phyloP scores from a whole-genome alignment of 1,284 basidiomycete species.

The Ceratobasidium sp. region DNA sequence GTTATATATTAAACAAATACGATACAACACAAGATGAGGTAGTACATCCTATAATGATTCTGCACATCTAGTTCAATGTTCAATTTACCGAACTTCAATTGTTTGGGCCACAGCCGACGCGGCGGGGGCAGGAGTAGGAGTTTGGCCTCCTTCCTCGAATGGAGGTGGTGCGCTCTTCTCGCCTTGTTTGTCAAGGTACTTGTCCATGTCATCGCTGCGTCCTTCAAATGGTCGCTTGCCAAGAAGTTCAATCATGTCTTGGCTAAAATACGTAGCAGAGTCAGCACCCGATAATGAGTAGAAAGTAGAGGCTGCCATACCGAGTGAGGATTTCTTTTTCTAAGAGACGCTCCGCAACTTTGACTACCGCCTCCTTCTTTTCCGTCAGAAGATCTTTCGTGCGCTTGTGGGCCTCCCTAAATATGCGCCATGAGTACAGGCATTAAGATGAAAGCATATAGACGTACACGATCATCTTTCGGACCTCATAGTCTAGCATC shows the following conservation, averaged over 20 bases:
- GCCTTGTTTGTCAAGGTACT: slow-evolving; percentile 82
- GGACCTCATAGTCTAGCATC: slow-evolving; percentile 90
- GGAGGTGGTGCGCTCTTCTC: slow-evolving; percentile 44
- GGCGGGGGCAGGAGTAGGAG: slow-evolving; percentile 26
- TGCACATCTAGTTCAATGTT: background rate
- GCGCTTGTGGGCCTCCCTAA: slow-evolving; percentile 81
- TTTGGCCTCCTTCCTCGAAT: slow-evolving; percentile 25
- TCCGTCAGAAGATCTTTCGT: slow-evolving; percentile 85
- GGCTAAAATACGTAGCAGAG: slow-evolving; percentile 56
- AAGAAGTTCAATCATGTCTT: slow-evolving; percentile 88
- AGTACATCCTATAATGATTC: background rate
- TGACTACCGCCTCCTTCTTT: slow-evolving; percentile 90
- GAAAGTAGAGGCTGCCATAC: slow-evolving; percentile 56
- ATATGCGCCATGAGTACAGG: slow-evolving; percentile 26
- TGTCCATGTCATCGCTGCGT: slow-evolving; percentile 90
- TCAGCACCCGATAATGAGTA: background rate
- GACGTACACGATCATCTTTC: slow-evolving; percentile 90
- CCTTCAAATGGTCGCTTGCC: slow-evolving; percentile 86
- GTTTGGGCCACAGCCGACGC: slow-evolving; percentile 27
- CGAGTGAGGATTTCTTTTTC: slow-evolving; percentile 96
- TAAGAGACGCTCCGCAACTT: slow-evolving; percentile 89
- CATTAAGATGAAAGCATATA: background rate
- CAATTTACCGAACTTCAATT: slow-evolving; percentile 14
- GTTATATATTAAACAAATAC: slow-evolving; percentile 34
- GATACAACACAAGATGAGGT: slow-evolving; percentile 13